Evolutionary conservation across 352 stramenopile species (phyloP), one percentile per base, ranked within the genome.

Genomic region (Phytophthora pinifolia): DNA sequence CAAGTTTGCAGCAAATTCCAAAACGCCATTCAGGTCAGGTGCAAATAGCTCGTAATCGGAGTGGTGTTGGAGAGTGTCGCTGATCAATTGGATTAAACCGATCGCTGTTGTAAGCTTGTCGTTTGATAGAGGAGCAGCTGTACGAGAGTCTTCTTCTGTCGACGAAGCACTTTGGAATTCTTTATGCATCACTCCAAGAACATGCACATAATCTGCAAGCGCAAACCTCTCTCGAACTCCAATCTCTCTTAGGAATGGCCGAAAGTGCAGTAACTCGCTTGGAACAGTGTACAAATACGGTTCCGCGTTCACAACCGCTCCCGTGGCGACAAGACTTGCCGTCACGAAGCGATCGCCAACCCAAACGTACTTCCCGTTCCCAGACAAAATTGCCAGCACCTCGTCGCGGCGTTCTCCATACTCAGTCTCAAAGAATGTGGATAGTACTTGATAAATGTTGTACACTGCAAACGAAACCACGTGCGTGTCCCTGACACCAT

Each of bases 81-180:
- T 88, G 46, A 91, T 72, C 13, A 83, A 54, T 53, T 91, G 81
- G 15, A 87, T 65, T 35, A 91, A 67, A 9, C 76, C 76, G 49
- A 91, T 86, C 2, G 70, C 73, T 32, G 68, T 72, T 13, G 66
- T 55, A 32, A 89, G 34, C 41, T 83, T 76, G 22, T 86, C 74
- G 45, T 44, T 59, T 14, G 60, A 66, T 10, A 86, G 62, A 30
- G 71, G 54, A 22, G 63, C 18, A 37, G 37, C 13, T 1, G 41
- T 41, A 18, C 25, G 47, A 25, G 38, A 18, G 4, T 39, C 34
- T 39, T 62, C 54, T 13, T 50, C 56, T 52, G 44, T 41, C 38
- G 33, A 46, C 14, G 57, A 34, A 18, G 42, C 35, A 32, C 18
- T 30, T 35, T 68, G 46, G 20, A 52, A 71, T 46, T 86, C 76